Conservation (phyloP, 2,329 filamentous ascomycete species). For the Byssoonygena ceratinophila region DNA sequence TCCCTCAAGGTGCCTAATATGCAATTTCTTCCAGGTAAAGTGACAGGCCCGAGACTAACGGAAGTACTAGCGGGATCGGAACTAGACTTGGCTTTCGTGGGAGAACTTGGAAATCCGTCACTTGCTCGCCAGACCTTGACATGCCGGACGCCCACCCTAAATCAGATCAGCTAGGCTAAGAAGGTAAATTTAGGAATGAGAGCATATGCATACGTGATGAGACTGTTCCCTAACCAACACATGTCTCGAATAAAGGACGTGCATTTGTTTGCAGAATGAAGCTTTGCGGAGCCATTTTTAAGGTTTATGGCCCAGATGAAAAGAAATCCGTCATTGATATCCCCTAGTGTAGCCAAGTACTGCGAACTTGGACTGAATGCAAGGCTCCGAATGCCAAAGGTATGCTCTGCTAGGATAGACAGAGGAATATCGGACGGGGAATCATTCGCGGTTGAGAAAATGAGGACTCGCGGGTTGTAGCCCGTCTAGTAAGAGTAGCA, state of each 20-base stretch:
- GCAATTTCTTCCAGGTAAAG: conserved; percentile 77
- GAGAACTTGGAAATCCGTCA: conserved; percentile 50
- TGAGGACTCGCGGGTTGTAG: conserved; percentile 79
- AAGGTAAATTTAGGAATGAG: not conserved
- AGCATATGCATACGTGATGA: conserved; percentile 56
- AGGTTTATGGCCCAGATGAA: conserved; percentile 82
- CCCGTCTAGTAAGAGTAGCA: conserved; percentile 51
- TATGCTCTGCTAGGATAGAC: conserved; percentile 78
- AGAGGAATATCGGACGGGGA: conserved; percentile 69
- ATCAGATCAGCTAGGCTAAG: not conserved
- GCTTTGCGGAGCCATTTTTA: conserved; percentile 65
- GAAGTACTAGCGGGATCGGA: conserved; percentile 26
- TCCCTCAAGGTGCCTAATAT: conserved; percentile 73
- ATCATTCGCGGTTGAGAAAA: conserved; percentile 72
- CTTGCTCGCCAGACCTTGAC: conserved; percentile 89
- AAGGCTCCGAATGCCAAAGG: conserved; percentile 75
- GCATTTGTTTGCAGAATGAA: conserved; percentile 84
- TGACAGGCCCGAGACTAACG: conserved; percentile 48
- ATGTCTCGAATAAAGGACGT: conserved; percentile 78
- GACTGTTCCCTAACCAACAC: conserved; percentile 73
- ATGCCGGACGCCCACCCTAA: conserved; percentile 66
- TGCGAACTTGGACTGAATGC: conserved; percentile 81
- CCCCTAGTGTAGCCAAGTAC: conserved; percentile 78
- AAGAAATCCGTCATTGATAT: conserved; percentile 84
- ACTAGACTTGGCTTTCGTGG: conserved; percentile 51